These are phyloP conservation scores for Myriosclerotinia curreyana DNA, from an alignment of 2,329 filamentous ascomycete species.

Conservation along the genomic window DNA sequence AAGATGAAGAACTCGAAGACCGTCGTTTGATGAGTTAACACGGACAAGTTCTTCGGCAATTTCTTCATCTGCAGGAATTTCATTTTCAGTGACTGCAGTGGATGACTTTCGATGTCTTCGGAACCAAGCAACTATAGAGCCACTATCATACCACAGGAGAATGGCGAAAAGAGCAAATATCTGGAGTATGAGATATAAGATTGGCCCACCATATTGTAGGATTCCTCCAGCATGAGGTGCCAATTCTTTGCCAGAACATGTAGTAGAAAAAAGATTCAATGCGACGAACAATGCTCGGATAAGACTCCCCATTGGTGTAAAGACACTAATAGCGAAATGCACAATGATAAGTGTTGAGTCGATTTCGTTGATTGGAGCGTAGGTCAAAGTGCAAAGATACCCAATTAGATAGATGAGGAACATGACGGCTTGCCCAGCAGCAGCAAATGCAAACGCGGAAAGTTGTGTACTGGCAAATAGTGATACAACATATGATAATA, in stretches of 20 bases:
- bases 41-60: slow-evolving; percentile 62
- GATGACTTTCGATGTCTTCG: slow-evolving; percentile 39
- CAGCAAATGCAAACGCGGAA: slow-evolving; percentile 78
- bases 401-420: slow-evolving; percentile 71
- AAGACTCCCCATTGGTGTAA: slow-evolving; percentile 76
- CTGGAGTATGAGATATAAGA: slow-evolving; percentile 77
- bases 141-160: slow-evolving; percentile 78
- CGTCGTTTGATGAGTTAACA: slow-evolving; percentile 51
- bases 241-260: slow-evolving; percentile 65
- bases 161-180: slow-evolving; percentile 66
- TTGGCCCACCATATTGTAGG: slow-evolving; percentile 75
- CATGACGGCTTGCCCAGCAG: slow-evolving; percentile 69
- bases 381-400: slow-evolving; percentile 71
- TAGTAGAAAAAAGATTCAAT: slow-evolving; percentile 78
- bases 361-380: slow-evolving; percentile 65
- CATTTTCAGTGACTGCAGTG: slow-evolving; percentile 14
- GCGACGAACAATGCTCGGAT: slow-evolving; percentile 71
- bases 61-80: slow-evolving; percentile 45
- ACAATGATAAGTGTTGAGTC: slow-evolving; percentile 65
- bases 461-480: slow-evolving; percentile 76
- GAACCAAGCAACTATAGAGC: slow-evolving; percentile 57
- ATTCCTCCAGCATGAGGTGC: slow-evolving; percentile 68
- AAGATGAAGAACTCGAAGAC: slow-evolving; percentile 71
- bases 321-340: slow-evolving; percentile 69
- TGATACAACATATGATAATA: slow-evolving; percentile 78